A percentile compares a stretch with the other conserved stretches of the same genome.
Conservation (phyloP, 1,284 basidiomycete genomes). For the Neolentinus lepideus region DNA sequence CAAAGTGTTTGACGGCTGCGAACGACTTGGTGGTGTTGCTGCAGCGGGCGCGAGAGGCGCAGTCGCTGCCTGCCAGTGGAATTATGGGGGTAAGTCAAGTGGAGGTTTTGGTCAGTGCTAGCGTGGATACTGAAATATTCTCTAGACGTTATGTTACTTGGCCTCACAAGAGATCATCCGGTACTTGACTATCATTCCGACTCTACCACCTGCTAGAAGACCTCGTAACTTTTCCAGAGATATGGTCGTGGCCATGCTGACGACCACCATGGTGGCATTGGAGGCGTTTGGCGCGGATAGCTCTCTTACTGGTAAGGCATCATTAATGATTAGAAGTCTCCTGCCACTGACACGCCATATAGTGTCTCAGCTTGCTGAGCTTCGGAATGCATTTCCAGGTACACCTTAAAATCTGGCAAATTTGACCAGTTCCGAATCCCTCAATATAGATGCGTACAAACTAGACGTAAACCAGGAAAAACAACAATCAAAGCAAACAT, state of each 20-base stretch:
- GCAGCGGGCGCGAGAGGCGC: too few species aligned
- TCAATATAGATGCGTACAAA: too few species aligned
- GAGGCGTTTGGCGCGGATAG: not conserved
- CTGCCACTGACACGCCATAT: not conserved
- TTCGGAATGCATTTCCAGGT: not conserved
- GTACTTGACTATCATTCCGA: not conserved
- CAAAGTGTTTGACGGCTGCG: not conserved
- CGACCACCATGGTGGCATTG: not conserved
- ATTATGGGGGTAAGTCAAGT: not conserved
- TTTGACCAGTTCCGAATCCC: too few species aligned
- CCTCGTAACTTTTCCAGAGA: not conserved
- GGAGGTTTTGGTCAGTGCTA: too few species aligned
- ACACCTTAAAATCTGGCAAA: not conserved
- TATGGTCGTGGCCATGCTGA: not conserved
- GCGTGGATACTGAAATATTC: not conserved
- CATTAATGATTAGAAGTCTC: too few species aligned
- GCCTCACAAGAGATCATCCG: not conserved
- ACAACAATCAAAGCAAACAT: too few species aligned
- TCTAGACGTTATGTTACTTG: not conserved
- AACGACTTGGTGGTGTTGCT: not conserved
- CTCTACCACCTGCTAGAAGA: not conserved
- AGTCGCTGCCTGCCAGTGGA: not conserved
- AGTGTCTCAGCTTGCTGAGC: not conserved
- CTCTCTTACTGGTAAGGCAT: not conserved
- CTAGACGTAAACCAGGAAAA: too few species aligned